Percentiles rank a stretch among this genome's conserved stretches.
Evolutionary conservation across 371 early-diverging fungal species (phyloP).

Genomic region (Capillidium heterosporum): DNA sequence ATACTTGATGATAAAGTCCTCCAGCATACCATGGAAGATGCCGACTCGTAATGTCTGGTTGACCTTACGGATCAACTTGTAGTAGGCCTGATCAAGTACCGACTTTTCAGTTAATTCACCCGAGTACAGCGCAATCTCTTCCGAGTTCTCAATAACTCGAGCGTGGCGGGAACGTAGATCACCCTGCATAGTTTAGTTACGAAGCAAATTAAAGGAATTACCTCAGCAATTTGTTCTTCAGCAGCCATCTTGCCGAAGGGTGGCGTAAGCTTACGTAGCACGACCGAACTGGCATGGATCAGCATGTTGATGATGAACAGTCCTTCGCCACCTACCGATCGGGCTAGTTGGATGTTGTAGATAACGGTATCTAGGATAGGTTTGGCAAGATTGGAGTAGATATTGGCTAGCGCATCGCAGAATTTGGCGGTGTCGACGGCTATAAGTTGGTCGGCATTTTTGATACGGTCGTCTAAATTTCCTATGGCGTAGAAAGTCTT

Average conservation of each 20-base stretch:
- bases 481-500: slow-evolving; percentile 73
- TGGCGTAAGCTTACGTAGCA: slow-evolving; percentile 64
- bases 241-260: slow-evolving; percentile 80
- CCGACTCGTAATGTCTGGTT: slow-evolving; percentile 59
- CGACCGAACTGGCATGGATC: slow-evolving; percentile 44
- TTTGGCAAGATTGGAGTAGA: slow-evolving; percentile 73
- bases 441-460: slow-evolving; percentile 77
- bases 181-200: slow-evolving; percentile 42
- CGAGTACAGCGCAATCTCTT: slow-evolving; percentile 74
- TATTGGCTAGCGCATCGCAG: slow-evolving; percentile 46
- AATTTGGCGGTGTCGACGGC: slow-evolving; percentile 81
- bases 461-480: slow-evolving; percentile 65
- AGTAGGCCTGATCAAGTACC: slow-evolving; percentile 56
- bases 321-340: slow-evolving; percentile 58
- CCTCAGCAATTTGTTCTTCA: slow-evolving; percentile 46
- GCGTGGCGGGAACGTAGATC: slow-evolving; percentile 78
- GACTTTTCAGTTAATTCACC: slow-evolving; percentile 58
- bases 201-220: not conserved
- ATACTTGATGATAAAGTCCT: slow-evolving; percentile 82
- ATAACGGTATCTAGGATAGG: slow-evolving; percentile 73
- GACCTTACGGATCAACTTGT: slow-evolving; percentile 56
- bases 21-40: slow-evolving; percentile 72
- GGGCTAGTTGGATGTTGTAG: slow-evolving; percentile 64
- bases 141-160: slow-evolving; percentile 69
- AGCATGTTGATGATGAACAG: slow-evolving; percentile 45